Percentiles rank a stretch among this genome's conserved stretches.
These are phyloP conservation scores for Spirogloea muscicola DNA, from an alignment of 139 green algal genomes.

Conservation along the genomic window DNA sequence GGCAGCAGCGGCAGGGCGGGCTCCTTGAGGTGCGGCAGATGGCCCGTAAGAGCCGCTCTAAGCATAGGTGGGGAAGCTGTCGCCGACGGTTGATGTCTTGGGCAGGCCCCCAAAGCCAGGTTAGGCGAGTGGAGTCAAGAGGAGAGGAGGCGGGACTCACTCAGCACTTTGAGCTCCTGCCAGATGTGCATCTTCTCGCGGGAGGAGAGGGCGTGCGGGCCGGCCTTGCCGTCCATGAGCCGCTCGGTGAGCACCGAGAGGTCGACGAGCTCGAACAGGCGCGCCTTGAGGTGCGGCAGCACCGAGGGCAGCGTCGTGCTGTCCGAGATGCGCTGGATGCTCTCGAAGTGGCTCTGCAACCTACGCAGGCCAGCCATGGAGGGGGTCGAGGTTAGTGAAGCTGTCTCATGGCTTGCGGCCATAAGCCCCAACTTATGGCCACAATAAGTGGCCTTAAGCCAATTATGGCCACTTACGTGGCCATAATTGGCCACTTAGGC, in stretches of 20 bases:
- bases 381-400: not conserved
- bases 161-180: slow-evolving; percentile 58
- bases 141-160: slow-evolving; percentile 12
- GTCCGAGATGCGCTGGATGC: slow-evolving; percentile 66
- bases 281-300: slow-evolving; percentile 51
- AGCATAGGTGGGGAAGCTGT: too few species aligned
- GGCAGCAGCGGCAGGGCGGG: too few species aligned
- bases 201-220: slow-evolving; percentile 1
- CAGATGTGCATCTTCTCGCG: slow-evolving; percentile 57
- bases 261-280: slow-evolving; percentile 46
- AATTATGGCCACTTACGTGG: too few species aligned
- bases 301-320: slow-evolving; percentile 67
- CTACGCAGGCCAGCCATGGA: slow-evolving; percentile 9
- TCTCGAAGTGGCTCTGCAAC: slow-evolving; percentile 61
- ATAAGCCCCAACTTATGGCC: too few species aligned
- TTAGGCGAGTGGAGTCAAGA: not conserved
- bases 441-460: too few species aligned
- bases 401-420: too few species aligned
- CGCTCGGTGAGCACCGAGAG: slow-evolving; percentile 52
- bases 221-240: slow-evolving; percentile 42
- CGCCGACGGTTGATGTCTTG: too few species aligned
- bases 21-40: too few species aligned
- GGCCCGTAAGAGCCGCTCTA: too few species aligned
- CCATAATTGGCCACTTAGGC: too few species aligned
- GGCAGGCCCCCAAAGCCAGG: too few species aligned